These are phyloP conservation scores for Phaseolus lunatus DNA, from an alignment of 306 rosid species.

Conservation along the genomic window DNA sequence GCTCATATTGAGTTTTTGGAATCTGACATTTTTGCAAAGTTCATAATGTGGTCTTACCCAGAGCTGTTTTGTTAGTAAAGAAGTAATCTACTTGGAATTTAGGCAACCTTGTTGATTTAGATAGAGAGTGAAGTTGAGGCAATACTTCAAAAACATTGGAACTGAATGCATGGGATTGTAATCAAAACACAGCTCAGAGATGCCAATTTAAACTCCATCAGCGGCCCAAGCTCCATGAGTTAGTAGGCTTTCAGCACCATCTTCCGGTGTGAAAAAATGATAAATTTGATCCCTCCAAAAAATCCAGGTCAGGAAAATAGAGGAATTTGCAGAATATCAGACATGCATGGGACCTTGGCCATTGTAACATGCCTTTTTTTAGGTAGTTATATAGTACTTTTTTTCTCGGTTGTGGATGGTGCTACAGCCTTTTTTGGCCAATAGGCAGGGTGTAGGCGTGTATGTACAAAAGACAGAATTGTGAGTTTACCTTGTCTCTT, in stretches of 20 bases:
- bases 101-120: not conserved
- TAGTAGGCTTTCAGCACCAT: slow-evolving; percentile 8
- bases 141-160: slow-evolving; percentile 34
- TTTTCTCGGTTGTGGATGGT: slow-evolving; percentile 33
- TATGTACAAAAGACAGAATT: slow-evolving; percentile 26
- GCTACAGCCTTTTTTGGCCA: slow-evolving; percentile 24
- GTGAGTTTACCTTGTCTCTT: slow-evolving; percentile 32
- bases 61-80: slow-evolving; percentile 71
- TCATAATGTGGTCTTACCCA: slow-evolving; percentile 97
- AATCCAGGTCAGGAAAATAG: not conserved
- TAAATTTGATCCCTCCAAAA: not conserved
- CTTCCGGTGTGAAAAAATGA: not conserved
- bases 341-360: slow-evolving; percentile 36
- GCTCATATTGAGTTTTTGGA: slow-evolving; percentile 95
- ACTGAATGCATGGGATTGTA: not conserved
- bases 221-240: slow-evolving; percentile 28
- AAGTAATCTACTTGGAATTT: slow-evolving; percentile 7
- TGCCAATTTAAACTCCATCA: slow-evolving; percentile 17
- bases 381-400: not conserved
- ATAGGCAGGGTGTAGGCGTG: slow-evolving; percentile 32
- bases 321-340: slow-evolving; percentile 1
- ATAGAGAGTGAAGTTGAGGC: slow-evolving; percentile 8
- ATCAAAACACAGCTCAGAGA: slow-evolving; percentile 30
- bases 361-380: slow-evolving; percentile 30
- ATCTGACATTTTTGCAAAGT: slow-evolving; percentile 82